Conservation (phyloP, 1,284 basidiomycete species). For the Chalciporus piperatoides region DNA sequence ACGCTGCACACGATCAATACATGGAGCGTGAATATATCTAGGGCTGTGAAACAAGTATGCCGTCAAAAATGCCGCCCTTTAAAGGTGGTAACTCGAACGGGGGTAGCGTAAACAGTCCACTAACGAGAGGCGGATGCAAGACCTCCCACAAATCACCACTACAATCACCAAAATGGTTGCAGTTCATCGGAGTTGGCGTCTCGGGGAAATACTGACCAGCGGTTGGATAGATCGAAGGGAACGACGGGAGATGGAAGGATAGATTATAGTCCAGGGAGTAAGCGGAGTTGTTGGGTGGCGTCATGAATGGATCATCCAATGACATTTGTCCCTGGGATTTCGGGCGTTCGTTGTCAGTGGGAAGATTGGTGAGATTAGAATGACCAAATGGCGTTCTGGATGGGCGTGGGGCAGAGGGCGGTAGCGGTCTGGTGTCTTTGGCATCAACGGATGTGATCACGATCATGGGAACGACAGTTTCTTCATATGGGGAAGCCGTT, state of each 20-base stretch:
- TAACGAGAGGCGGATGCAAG: constrained; percentile 25
- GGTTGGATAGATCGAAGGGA: not conserved
- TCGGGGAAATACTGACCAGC: constrained; percentile 10
- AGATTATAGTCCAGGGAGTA: constrained; percentile 1
- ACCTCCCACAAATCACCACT: constrained; percentile 28
- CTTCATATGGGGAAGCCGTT: not conserved
- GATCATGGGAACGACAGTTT: constrained; percentile 21
- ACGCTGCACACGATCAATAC: no score
- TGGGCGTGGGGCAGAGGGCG: constrained; percentile 10
- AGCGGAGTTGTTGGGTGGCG: not conserved
- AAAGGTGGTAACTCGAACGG: constrained; percentile 28
- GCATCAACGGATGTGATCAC: constrained; percentile 28
- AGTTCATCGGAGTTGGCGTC: constrained; percentile 26
- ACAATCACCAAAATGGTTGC: constrained; percentile 26
- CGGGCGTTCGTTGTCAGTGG: constrained; percentile 1
- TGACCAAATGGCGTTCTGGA: constrained; percentile 16
- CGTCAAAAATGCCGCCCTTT: constrained; percentile 18
- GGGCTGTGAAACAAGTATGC: not conserved
- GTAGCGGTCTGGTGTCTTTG: constrained; percentile 24
- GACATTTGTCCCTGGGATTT: not conserved
- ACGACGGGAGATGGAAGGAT: constrained; percentile 18
- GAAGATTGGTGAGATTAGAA: constrained; percentile 11
- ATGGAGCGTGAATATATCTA: no score
- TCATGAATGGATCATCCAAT: constrained; percentile 24
- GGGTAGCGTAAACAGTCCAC: constrained; percentile 20